Percentiles rank a stretch among this genome's conserved stretches.
These are phyloP conservation scores for Fusarium cyanostomum DNA, from an alignment of 2,329 filamentous ascomycete genomes.

Conservation along the genomic window DNA sequence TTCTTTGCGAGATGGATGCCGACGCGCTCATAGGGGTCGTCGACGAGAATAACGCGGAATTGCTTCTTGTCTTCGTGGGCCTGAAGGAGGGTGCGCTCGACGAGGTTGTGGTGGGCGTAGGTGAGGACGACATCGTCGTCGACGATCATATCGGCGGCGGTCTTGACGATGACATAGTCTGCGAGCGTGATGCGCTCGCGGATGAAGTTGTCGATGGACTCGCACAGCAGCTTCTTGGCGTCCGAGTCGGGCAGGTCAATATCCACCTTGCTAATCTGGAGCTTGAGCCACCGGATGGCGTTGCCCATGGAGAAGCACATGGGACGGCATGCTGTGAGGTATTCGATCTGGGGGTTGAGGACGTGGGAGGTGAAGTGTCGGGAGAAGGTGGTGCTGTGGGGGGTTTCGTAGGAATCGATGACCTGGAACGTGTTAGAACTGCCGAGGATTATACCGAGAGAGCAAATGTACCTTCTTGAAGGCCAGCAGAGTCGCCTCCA, in stretches of 20 bases:
- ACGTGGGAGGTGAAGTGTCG: slow-evolving; percentile 92
- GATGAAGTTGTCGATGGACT: slow-evolving; percentile 89
- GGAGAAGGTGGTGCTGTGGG: slow-evolving; percentile 82
- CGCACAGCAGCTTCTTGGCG: slow-evolving; percentile 81
- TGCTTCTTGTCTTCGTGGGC: slow-evolving; percentile 75
- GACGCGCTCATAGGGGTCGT: slow-evolving; percentile 67
- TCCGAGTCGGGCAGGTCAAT: slow-evolving; percentile 83
- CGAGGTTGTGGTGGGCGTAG: slow-evolving; percentile 85
- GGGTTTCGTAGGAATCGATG: slow-evolving; percentile 92
- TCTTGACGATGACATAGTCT: slow-evolving; percentile 83
- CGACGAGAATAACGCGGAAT: slow-evolving; percentile 87
- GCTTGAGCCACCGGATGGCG: slow-evolving; percentile 92
- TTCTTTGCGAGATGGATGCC: slow-evolving; percentile 72
- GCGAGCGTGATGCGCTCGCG: slow-evolving; percentile 89
- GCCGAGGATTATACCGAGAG: slow-evolving; percentile 9
- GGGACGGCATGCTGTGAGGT: slow-evolving; percentile 91
- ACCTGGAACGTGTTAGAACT: slow-evolving; percentile 63
- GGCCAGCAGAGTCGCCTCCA: slow-evolving; percentile 86
- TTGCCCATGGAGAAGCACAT: slow-evolving; percentile 98
- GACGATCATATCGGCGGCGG: slow-evolving; percentile 78
- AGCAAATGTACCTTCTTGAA: slow-evolving; percentile 77
- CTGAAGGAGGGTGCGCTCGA: slow-evolving; percentile 81
- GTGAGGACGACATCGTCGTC: slow-evolving; percentile 86
- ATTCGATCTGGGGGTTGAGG: slow-evolving; percentile 94
- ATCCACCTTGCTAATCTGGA: slow-evolving; percentile 89